These are phyloP conservation scores for Rhizopogon hawkerae DNA, from an alignment of 1,284 basidiomycete species.

Conservation along the genomic window DNA sequence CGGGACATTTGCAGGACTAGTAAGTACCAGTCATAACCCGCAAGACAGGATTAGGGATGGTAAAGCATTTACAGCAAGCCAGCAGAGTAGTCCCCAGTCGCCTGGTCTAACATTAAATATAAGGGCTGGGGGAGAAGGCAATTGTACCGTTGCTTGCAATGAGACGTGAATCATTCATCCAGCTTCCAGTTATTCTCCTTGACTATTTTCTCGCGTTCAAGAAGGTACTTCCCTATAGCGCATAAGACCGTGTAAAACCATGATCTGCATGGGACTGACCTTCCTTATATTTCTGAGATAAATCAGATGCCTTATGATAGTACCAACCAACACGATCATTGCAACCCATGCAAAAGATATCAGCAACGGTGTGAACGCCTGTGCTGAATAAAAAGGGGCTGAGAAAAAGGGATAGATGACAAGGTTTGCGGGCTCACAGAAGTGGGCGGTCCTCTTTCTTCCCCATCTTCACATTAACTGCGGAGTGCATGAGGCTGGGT, in stretches of 20 bases:
- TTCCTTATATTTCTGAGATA: slow-evolving; percentile 83
- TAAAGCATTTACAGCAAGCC: too few relatives aligned
- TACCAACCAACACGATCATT: slow-evolving; percentile 76
- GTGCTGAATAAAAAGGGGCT: slow-evolving; percentile 40
- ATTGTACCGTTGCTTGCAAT: background rate
- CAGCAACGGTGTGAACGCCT: slow-evolving; percentile 76
- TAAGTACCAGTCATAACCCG: too few relatives aligned
- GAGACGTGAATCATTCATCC: slow-evolving; percentile 29
- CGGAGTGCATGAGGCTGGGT: slow-evolving; percentile 66
- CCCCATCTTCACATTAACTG: slow-evolving; percentile 68
- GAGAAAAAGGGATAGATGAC: background rate
- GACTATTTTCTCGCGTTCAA: slow-evolving; percentile 70
- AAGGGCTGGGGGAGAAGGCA: too few relatives aligned
- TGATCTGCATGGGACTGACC: slow-evolving; percentile 33
- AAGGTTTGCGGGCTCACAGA: slow-evolving; percentile 38
- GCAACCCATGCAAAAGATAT: slow-evolving; percentile 72
- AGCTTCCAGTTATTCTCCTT: slow-evolving; percentile 76
- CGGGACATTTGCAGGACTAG: too few relatives aligned
- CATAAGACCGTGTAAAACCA: background rate
- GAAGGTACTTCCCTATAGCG: slow-evolving; percentile 66
- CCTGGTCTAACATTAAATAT: too few relatives aligned
- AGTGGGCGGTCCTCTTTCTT: slow-evolving; percentile 69
- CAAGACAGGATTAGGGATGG: too few relatives aligned
- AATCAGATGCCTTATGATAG: slow-evolving; percentile 74
- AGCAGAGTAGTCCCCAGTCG: too few relatives aligned